Conservation (phyloP, 192 early-diverging fungal genomes). For the Dispira simplex region DNA sequence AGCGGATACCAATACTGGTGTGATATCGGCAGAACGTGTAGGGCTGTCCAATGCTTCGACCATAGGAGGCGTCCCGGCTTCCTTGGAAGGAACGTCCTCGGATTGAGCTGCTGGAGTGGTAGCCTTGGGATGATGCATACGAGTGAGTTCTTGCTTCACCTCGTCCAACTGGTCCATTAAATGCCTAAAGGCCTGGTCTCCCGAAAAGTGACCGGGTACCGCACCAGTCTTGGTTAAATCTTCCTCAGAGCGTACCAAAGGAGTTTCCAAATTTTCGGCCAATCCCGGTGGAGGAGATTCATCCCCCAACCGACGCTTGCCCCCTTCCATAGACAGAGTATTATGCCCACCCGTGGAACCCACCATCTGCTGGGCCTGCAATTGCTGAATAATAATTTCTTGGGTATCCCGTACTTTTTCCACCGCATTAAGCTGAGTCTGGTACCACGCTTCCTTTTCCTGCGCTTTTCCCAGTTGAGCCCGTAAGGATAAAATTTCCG, state of each 20-base stretch:
- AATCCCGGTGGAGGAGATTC: neutral
- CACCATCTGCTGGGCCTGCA: neutral
- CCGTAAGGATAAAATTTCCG: neutral
- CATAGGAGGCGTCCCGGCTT: too few species aligned
- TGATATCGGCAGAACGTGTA: neutral
- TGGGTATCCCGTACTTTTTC: conserved; percentile 7
- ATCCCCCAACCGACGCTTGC: neutral
- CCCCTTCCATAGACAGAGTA: too few species aligned
- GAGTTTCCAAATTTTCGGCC: neutral
- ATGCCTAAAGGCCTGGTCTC: too few species aligned
- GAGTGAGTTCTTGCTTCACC: conserved; percentile 8
- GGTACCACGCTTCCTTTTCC: neutral
- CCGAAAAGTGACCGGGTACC: too few species aligned
- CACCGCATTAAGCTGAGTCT: conserved; percentile 4
- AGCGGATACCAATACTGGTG: neutral
- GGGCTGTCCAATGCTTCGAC: neutral
- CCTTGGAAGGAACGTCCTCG: neutral
- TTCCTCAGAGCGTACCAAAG: too few species aligned
- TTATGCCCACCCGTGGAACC: too few species aligned
- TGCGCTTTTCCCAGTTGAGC: neutral
- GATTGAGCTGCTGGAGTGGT: neutral
- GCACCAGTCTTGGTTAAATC: too few species aligned
- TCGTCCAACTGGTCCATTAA: neutral
- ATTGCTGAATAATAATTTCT: conserved; percentile 2
- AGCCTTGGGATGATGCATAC: neutral